Percentiles rank a stretch among this genome's conserved stretches.
Evolutionary conservation across 2,329 filamentous ascomycete genomes (phyloP).

Genomic region (Colletotrichum musae): DNA sequence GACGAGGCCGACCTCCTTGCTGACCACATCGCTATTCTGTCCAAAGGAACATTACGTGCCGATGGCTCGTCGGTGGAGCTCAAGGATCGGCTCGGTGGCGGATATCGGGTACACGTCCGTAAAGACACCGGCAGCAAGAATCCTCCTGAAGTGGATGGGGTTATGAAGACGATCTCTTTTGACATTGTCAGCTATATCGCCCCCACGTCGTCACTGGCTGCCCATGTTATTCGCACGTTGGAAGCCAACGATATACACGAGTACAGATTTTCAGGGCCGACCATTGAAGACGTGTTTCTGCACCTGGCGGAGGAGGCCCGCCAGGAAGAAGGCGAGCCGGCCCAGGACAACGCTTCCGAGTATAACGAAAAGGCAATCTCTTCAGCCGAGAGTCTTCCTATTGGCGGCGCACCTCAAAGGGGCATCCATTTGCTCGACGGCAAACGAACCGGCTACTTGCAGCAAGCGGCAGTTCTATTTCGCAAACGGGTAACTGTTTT

Average conservation of each 20-base stretch:
- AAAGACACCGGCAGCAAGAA: slow-evolving; percentile 66
- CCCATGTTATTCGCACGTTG: slow-evolving; percentile 78
- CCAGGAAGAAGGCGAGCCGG: slow-evolving; percentile 50
- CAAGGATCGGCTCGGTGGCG: slow-evolving; percentile 85
- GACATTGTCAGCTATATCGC: slow-evolving; percentile 83
- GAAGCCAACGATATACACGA: slow-evolving; percentile 78
- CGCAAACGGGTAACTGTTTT: slow-evolving; percentile 84
- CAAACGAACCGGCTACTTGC: slow-evolving; percentile 75
- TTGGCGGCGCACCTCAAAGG: slow-evolving; percentile 41
- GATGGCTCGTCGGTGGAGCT: slow-evolving; percentile 88
- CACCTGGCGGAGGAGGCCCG: slow-evolving; percentile 85
- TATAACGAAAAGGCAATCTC: slow-evolving; percentile 47
- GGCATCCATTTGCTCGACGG: slow-evolving; percentile 76
- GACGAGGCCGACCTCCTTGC: slow-evolving; percentile 93
- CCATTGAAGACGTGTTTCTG: slow-evolving; percentile 93
- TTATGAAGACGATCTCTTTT: slow-evolving; percentile 71
- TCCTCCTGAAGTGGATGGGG: slow-evolving; percentile 67
- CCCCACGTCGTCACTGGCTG: slow-evolving; percentile 77
- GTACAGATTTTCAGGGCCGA: slow-evolving; percentile 89
- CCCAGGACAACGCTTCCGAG: slow-evolving; percentile 14
- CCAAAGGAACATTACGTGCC: slow-evolving; percentile 85
- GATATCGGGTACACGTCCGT: slow-evolving; percentile 85
- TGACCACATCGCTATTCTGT: slow-evolving; percentile 90
- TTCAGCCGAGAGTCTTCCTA: slow-evolving; percentile 15
- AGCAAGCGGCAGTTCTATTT: slow-evolving; percentile 82